These are phyloP conservation scores for Podospora bellae-mahoneyi DNA, from an alignment of 495 filamentous ascomycete genomes.

Conservation along the genomic window DNA sequence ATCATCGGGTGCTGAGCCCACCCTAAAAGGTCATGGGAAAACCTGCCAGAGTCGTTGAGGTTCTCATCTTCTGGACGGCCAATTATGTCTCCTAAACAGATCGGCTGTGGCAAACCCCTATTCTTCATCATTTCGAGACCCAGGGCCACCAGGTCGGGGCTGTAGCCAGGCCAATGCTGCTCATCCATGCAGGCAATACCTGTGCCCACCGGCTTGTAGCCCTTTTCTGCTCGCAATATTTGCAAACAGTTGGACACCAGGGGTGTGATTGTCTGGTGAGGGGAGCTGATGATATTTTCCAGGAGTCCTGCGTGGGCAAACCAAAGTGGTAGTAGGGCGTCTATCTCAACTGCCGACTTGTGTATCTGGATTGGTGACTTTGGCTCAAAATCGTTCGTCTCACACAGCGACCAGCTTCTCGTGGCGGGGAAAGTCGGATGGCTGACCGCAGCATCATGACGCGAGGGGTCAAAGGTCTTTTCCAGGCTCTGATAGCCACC, in stretches of 20 bases:
- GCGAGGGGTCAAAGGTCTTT: neutral
- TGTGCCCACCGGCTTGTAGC: slow-evolving; percentile 6
- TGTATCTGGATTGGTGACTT: neutral
- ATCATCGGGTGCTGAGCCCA: neutral
- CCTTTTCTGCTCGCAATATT: slow-evolving; percentile 14
- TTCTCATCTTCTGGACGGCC: neutral
- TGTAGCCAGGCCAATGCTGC: slow-evolving; percentile 1
- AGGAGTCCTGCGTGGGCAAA: slow-evolving; percentile 13
- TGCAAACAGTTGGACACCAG: slow-evolving; percentile 4
- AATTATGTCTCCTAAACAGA: neutral
- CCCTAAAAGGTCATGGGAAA: neutral
- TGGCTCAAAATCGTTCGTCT: neutral
- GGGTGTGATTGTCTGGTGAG: slow-evolving; percentile 2
- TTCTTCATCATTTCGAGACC: slow-evolving; percentile 7
- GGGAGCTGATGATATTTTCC: slow-evolving; percentile 9
- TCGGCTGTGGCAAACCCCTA: neutral
- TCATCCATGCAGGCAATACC: slow-evolving; percentile 18
- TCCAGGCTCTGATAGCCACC: slow-evolving; percentile 4
- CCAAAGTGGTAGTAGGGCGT: slow-evolving; percentile 11
- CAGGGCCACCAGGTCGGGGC: slow-evolving; percentile 8
- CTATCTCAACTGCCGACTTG: neutral
- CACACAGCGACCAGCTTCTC: neutral
- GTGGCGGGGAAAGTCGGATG: neutral
- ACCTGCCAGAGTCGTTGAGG: neutral
- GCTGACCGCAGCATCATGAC: neutral